phyloP scores from a whole-genome alignment of 768 basidiomycete species.

The Dacryopinax spathularia region DNA sequence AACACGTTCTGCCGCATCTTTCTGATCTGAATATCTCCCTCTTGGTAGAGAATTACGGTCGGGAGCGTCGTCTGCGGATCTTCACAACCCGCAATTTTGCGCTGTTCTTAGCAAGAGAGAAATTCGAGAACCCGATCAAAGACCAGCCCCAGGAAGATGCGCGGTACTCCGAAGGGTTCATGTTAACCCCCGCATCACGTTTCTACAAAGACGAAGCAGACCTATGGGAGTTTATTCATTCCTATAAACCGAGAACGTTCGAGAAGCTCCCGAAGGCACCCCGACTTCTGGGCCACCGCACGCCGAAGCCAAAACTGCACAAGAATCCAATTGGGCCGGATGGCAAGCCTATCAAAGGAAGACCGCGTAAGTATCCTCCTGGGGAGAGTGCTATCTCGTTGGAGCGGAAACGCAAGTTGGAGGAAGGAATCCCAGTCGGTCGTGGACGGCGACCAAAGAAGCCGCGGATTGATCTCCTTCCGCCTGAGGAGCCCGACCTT shows the following conservation, averaged over 20 bases:
- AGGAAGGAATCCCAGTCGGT: neutral
- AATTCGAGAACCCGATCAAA: constrained; percentile 39
- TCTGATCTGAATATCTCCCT: constrained; percentile 54
- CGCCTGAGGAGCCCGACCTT: neutral
- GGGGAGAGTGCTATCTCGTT: constrained; percentile 26
- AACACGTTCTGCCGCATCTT: constrained; percentile 53
- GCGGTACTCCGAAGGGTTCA: constrained; percentile 41
- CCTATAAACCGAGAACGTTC: neutral
- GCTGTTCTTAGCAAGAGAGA: constrained; percentile 46
- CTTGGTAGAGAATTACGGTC: constrained; percentile 66
- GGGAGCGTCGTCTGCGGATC: constrained; percentile 77
- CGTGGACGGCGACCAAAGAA: neutral
- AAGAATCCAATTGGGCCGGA: constrained; percentile 21
- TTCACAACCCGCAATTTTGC: constrained; percentile 61
- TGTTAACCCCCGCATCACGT: constrained; percentile 27
- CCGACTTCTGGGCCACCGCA: neutral
- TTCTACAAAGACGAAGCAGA: constrained; percentile 41
- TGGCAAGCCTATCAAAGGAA: constrained; percentile 19
- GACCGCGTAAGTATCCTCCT: constrained; percentile 16
- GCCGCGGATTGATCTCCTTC: too few species aligned
- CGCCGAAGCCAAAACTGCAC: constrained; percentile 3
- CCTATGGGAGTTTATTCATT: constrained; percentile 28
- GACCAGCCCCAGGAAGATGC: constrained; percentile 31
- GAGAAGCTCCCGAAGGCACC: too few species aligned
- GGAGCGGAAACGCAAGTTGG: neutral